These are phyloP conservation scores for Pestalotiopsis sp. DNA, from an alignment of 2,329 filamentous ascomycete genomes.

Conservation along the genomic window DNA sequence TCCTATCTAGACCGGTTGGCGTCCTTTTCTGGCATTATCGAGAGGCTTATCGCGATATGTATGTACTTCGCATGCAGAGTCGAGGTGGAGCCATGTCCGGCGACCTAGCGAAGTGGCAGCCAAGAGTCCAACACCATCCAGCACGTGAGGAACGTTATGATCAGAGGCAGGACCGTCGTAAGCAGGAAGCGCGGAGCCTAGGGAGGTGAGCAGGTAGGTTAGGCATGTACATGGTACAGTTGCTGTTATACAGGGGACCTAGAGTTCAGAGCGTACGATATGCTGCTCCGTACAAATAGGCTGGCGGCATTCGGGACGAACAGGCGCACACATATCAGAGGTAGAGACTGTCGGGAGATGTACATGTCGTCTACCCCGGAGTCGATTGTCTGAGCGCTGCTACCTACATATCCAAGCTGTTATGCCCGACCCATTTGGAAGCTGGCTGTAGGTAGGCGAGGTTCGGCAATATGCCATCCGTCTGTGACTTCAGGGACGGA, in stretches of 20 bases:
- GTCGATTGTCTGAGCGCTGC: neutral
- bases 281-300: slow-evolving; percentile 7
- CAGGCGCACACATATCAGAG: slow-evolving; percentile 2
- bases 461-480: slow-evolving; percentile 14
- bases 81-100: neutral
- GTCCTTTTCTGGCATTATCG: neutral
- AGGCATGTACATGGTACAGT: neutral
- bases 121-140: neutral
- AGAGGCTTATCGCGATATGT: slow-evolving; percentile 9
- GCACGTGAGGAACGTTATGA: neutral
- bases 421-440: neutral
- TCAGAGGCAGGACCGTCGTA: neutral
- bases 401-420: neutral
- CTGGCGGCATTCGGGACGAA: slow-evolving; percentile 11
- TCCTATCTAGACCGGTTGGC: slow-evolving; percentile 11
- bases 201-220: neutral
- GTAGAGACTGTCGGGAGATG: neutral
- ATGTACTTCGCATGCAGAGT: neutral
- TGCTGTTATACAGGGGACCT: neutral
- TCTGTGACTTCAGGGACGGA: neutral
- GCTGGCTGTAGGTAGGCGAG: slow-evolving; percentile 6
- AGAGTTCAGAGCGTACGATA: neutral
- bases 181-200: neutral
- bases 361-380: neutral
- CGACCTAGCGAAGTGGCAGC: neutral